Base-by-base conservation (phyloP, 495 filamentous ascomycete species). In the Cryomyces antarcticus region DNA sequence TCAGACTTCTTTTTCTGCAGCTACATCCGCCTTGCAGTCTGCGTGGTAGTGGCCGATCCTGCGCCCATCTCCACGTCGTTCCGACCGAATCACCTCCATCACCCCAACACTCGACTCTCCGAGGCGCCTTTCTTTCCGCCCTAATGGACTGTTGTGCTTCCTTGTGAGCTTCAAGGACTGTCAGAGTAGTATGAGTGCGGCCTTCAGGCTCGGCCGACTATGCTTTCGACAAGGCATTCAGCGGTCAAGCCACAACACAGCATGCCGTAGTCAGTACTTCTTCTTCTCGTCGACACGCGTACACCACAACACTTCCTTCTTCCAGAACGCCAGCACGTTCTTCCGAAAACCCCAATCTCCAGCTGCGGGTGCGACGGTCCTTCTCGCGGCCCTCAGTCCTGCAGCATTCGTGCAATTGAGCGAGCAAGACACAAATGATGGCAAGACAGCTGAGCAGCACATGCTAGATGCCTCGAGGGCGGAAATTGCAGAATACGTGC, bases 391-490 rank as follows among this genome's bases (percentile, higher is more conserved):
- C 17, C 55, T 83, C 40, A 70, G 64, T 24, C 77, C 77, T 3
- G 70, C 65, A 10, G 80, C 75, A 4, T 93, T 95, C 52, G 66
- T 93, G 31, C 62, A 72, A 46, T 53, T 93, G 27, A 74, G 75
- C 2, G 45, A 52, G n/a, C 47, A 77, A 52, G 49, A 52, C 7
- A 44, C 53, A 9, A 61, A 52, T 34, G 66, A 70, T 42, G 74
- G 74, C 28, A 72, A 76, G 50, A 92, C 84, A 4, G 67, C 69
- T 30, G 86, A 95, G 61, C 68, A 70, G 62, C 77, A 81, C 45
- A 93, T 93, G 85, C 71, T 93, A 17, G 72, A 83, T 53, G 73
- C 68, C 5, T 93, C 87, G 30, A 66, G 78, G 36, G 63, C 73
- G 35, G 87, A 93, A 58, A 71, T 92, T 29, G 67, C 66, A 44